Evolutionary conservation across 2,329 filamentous ascomycete species (phyloP), one percentile per base, ranked within the genome.

Genomic region (Rhytidhysteron rufulum): DNA sequence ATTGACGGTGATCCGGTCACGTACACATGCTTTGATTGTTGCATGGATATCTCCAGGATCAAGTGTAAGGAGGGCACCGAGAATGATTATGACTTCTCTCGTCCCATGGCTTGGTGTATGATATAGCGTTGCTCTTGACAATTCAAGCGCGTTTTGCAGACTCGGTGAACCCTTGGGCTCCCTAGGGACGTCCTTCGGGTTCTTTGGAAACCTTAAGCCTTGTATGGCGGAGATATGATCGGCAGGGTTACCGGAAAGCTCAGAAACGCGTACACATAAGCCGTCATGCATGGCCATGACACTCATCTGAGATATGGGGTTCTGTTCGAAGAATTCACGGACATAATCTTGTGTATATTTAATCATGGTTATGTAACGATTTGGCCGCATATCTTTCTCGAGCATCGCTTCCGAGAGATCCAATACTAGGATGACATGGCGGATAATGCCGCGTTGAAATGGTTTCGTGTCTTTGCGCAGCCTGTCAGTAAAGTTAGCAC

Each of bases 21-120:
- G 73, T 30, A 95, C 79, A 21, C 96, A 84, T 25, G 79, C 78
- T 36, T 75, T 73, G 58, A 97, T 88, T 0, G 91, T 97, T 52
- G 89, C 82, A 69, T 95, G 88, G 43, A 98, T 96, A 63, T 98
- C 93, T 44, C 90, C 89, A 0, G 93, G 93, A 58, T 98, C 93
- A 52, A 86, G 86, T 24, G 88, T 91, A 31, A 95, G 78, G 5
- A 98, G 77, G 9, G 91, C 91, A 29, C 93, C 93, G 60, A 93
- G 95, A 35, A 97, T 80, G 43, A 98, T 81, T 25, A 98, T 81
- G 6, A 96, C 83, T 66, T 98, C 93, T 49, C 93, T 76, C 1
- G 93, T 98, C 34, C 93, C 91, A 60, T 98, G 93, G 15, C 84
- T 86, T 1, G 93, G 93, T 1, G 91, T 86, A 66, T 97, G 88